Evolutionary conservation across 768 basidiomycete species (phyloP).

Genomic region (Boletus eberwhitei): DNA sequence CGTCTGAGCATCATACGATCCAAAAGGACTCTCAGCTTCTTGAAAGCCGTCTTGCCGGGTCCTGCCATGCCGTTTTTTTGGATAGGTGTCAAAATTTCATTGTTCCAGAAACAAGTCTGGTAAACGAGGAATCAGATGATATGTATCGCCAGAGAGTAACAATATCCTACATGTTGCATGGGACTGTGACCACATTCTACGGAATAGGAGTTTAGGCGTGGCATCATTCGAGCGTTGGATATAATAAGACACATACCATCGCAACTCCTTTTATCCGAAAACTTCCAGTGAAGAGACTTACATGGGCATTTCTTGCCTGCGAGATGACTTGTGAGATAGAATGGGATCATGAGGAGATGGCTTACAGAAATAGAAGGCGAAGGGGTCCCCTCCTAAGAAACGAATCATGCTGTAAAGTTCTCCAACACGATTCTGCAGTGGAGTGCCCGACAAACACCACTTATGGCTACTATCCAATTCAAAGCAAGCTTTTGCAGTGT

Average conservation of each 20-base stretch:
- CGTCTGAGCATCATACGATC: slow-evolving; percentile 95
- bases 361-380: slow-evolving; percentile 89
- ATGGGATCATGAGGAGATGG: background rate
- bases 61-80: slow-evolving; percentile 85
- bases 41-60: slow-evolving; percentile 80
- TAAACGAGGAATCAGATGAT: slow-evolving; percentile 4
- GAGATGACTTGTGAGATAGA: background rate
- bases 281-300: slow-evolving; percentile 94
- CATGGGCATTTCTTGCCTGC: slow-evolving; percentile 87
- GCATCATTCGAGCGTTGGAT: background rate
- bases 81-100: slow-evolving; percentile 93
- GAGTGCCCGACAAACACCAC: slow-evolving; percentile 98
- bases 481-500: slow-evolving; percentile 97
- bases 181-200: slow-evolving; percentile 81
- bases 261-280: slow-evolving; percentile 77
- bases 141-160: background rate
- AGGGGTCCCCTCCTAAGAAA: slow-evolving; percentile 91
- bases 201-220: background rate
- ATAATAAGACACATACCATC: slow-evolving; percentile 52
- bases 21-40: slow-evolving; percentile 84
- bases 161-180: slow-evolving; percentile 67
- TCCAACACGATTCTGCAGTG: slow-evolving; percentile 97
- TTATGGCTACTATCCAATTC: slow-evolving; percentile 74
- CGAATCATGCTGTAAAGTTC: slow-evolving; percentile 93
- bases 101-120: slow-evolving; percentile 95